These are phyloP conservation scores for Serpula lacrymans DNA, from an alignment of 768 basidiomycete species.

Conservation along the genomic window DNA sequence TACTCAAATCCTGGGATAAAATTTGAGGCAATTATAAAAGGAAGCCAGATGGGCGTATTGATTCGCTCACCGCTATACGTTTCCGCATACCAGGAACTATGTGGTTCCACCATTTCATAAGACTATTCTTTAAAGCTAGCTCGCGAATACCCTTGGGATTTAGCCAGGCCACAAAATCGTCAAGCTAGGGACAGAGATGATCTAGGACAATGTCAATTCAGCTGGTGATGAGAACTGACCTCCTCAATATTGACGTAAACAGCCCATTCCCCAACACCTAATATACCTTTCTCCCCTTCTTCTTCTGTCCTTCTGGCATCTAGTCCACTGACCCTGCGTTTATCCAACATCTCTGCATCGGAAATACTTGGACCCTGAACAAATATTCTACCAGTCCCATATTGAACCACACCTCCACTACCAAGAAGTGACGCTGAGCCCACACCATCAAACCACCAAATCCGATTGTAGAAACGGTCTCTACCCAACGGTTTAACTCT, in stretches of 20 bases:
- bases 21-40: too few relatives aligned
- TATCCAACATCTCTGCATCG: conserved; percentile 69
- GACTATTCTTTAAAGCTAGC: conserved; percentile 66
- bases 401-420: conserved; percentile 74
- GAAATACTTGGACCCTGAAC: conserved; percentile 87
- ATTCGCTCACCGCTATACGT: conserved; percentile 65
- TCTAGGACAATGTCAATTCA: conserved; percentile 8
- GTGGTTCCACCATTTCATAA: conserved; percentile 84
- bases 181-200: conserved; percentile 49
- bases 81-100: conserved; percentile 76
- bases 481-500: conserved; percentile 86
- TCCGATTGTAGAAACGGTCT: conserved; percentile 90
- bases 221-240: conserved; percentile 43
- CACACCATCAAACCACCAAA: conserved; percentile 99
- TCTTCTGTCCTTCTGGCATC: conserved; percentile 64
- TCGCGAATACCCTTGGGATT: conserved; percentile 92
- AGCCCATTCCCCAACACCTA: conserved; percentile 85
- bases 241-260: conserved; percentile 84
- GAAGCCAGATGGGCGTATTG: not conserved
- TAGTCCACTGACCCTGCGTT: conserved; percentile 51
- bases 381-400: conserved; percentile 88
- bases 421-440: conserved; percentile 79
- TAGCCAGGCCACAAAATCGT: conserved; percentile 83
- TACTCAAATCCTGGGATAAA: conserved; percentile 59
- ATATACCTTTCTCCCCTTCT: conserved; percentile 73